These are phyloP conservation scores for Mucor racemosus DNA, from an alignment of 371 early-diverging fungal species.

Conservation along the genomic window DNA sequence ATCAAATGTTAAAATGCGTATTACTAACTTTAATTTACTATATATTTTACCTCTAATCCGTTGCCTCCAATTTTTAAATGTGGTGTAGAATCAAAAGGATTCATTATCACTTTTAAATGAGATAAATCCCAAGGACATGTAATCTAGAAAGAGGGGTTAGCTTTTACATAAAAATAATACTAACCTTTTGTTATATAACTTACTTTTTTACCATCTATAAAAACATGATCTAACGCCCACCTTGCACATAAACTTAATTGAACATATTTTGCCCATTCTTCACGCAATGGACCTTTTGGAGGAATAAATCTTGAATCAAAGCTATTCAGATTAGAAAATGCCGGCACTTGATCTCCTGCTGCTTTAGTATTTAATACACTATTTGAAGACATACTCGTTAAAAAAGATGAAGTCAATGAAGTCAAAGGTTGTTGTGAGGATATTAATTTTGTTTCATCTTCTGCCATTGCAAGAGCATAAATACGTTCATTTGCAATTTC, in stretches of 20 bases:
- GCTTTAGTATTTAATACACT: not conserved
- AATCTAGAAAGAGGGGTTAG: slow-evolving; percentile 17
- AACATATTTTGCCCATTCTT: slow-evolving; percentile 45
- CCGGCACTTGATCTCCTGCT: slow-evolving; percentile 4
- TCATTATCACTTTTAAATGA: slow-evolving; percentile 42
- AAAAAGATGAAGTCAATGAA: not conserved
- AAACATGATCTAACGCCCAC: slow-evolving; percentile 51
- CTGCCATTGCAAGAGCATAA: slow-evolving; percentile 13
- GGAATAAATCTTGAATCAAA: slow-evolving; percentile 37
- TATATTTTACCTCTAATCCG: slow-evolving; percentile 38
- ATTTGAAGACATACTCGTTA: not conserved
- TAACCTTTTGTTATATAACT: not conserved
- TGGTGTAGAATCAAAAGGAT: slow-evolving; percentile 51
- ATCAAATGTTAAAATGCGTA: not conserved
- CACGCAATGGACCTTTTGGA: slow-evolving; percentile 39
- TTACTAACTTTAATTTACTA: not conserved
- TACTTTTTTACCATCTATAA: slow-evolving; percentile 35
- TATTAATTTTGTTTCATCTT: slow-evolving; percentile 5
- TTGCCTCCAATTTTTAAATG: slow-evolving; percentile 49
- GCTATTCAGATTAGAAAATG: slow-evolving; percentile 13
- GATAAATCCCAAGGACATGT: slow-evolving; percentile 42
- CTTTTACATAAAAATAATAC: not conserved
- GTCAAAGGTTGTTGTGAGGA: slow-evolving; percentile 2
- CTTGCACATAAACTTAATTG: slow-evolving; percentile 46
- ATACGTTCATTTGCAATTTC: slow-evolving; percentile 36